A percentile compares a stretch with the other conserved stretches of the same genome.
Evolutionary conservation across 176 grass and related monocot species (phyloP).

Genomic region (Paspalum notatum): DNA sequence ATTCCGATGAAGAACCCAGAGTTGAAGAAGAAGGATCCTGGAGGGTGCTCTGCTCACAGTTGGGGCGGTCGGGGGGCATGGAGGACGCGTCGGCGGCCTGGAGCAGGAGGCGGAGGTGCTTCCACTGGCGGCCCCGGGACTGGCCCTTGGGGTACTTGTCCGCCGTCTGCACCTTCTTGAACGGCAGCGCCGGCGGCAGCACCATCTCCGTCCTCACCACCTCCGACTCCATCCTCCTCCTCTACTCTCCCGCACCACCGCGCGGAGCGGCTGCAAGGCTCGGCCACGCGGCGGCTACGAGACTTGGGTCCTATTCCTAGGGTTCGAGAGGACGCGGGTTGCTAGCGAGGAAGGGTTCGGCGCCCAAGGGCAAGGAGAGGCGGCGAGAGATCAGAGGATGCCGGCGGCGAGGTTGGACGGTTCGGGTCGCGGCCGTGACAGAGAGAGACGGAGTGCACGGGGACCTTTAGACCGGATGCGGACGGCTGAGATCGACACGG

Average conservation of each 20-base stretch:
- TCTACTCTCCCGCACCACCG: background rate
- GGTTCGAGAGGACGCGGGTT: background rate
- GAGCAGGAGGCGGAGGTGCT: constrained; percentile 89
- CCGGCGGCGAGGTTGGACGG: background rate
- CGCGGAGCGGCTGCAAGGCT: background rate
- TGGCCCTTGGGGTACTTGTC: constrained; percentile 98
- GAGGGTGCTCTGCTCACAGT: constrained; percentile 57
- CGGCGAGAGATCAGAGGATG: background rate
- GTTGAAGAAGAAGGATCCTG: background rate
- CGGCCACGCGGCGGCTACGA: background rate
- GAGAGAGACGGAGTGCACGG: too few species aligned
- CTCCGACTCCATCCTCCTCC: constrained; percentile 71
- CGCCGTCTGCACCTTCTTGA: constrained; percentile 89
- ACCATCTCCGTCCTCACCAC: constrained; percentile 72
- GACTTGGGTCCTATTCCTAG: background rate
- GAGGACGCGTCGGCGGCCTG: constrained; percentile 70
- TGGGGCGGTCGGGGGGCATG: constrained; percentile 64
- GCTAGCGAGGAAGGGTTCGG: background rate
- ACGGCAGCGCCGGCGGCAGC: constrained; percentile 58
- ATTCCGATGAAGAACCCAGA: background rate
- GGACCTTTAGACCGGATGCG: too few species aligned
- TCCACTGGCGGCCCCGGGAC: constrained; percentile 89
- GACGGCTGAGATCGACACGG: too few species aligned
- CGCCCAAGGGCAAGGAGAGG: background rate
- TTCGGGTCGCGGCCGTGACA: background rate